These are phyloP conservation scores for Beauveria australis DNA, from an alignment of 2,329 filamentous ascomycete species.

Conservation along the genomic window DNA sequence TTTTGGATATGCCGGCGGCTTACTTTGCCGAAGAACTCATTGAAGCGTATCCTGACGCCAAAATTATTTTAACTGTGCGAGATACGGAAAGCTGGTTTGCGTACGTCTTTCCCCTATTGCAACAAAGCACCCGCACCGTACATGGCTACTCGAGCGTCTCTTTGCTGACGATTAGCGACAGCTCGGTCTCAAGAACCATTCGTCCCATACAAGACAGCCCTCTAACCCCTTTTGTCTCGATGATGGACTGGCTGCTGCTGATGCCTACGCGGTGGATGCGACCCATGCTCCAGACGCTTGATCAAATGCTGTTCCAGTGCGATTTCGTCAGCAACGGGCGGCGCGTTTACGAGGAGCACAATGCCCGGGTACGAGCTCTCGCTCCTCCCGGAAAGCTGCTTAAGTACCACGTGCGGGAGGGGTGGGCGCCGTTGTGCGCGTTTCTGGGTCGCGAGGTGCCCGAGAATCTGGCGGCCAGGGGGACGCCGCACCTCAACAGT, in stretches of 20 bases:
- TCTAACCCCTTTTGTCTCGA: background rate
- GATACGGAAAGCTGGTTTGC: conserved; percentile 5
- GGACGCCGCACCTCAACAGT: conserved; percentile 3
- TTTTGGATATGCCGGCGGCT: conserved; percentile 6
- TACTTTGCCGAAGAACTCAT: conserved; percentile 3
- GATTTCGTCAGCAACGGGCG: background rate
- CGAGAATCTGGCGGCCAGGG: background rate
- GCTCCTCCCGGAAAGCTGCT: conserved; percentile 10
- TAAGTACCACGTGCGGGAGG: conserved; percentile 7
- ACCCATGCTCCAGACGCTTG: background rate
- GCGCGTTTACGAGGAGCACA: conserved; percentile 8
- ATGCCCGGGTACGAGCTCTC: conserved; percentile 10
- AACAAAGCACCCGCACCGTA: background rate
- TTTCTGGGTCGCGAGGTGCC: conserved; percentile 6
- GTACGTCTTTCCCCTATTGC: background rate
- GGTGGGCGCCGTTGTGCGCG: conserved; percentile 8
- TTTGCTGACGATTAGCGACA: background rate
- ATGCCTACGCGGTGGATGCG: conserved; percentile 4
- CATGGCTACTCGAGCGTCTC: background rate
- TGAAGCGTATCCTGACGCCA: conserved; percentile 6
- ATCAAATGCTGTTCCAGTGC: background rate
- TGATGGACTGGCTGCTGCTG: background rate
- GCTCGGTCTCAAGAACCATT: background rate
- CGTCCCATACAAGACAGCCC: background rate
- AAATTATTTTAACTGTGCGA: conserved; percentile 2